A percentile compares a stretch with the other conserved stretches of the same genome.
phyloP scores from a whole-genome alignment of 352 stramenopile species.

The Globisporangium emineosum region DNA sequence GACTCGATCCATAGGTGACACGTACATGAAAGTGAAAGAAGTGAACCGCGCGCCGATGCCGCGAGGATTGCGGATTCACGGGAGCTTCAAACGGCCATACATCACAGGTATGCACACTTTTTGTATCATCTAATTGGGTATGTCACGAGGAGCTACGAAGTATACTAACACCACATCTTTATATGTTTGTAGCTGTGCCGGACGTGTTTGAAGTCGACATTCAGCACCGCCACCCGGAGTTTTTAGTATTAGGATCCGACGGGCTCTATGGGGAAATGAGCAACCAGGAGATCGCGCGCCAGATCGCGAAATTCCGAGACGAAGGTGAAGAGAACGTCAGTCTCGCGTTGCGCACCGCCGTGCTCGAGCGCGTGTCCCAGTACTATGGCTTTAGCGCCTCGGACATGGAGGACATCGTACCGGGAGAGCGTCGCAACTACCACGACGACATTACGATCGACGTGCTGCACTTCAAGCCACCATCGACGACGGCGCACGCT shows the following conservation, averaged over 20 bases:
- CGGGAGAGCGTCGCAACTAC: conserved; percentile 59
- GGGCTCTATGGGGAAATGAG: conserved; percentile 58
- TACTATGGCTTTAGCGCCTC: conserved; percentile 45
- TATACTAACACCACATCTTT: not conserved
- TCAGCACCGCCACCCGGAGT: conserved; percentile 45
- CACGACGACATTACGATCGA: conserved; percentile 77
- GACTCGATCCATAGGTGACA: conserved; percentile 62
- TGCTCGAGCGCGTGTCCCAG: conserved; percentile 53
- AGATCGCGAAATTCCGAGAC: conserved; percentile 43
- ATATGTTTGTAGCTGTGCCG: conserved; percentile 30
- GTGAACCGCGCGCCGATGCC: conserved; percentile 66
- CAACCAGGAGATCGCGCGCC: conserved; percentile 59
- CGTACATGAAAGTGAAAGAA: conserved; percentile 76
- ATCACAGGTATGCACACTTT: conserved; percentile 24
- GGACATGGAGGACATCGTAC: conserved; percentile 53
- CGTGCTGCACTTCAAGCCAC: conserved; percentile 57
- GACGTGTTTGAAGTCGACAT: conserved; percentile 67
- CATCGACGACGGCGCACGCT: conserved; percentile 9
- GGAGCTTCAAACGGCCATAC: conserved; percentile 56
- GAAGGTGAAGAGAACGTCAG: conserved; percentile 58
- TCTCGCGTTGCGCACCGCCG: conserved; percentile 33
- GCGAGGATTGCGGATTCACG: conserved; percentile 48
- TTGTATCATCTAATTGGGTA: not conserved
- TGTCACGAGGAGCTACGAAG: not conserved
- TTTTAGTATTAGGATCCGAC: conserved; percentile 62